Base-by-base conservation (phyloP, 768 basidiomycete species). In the Omphalotus guepiniiformis region DNA sequence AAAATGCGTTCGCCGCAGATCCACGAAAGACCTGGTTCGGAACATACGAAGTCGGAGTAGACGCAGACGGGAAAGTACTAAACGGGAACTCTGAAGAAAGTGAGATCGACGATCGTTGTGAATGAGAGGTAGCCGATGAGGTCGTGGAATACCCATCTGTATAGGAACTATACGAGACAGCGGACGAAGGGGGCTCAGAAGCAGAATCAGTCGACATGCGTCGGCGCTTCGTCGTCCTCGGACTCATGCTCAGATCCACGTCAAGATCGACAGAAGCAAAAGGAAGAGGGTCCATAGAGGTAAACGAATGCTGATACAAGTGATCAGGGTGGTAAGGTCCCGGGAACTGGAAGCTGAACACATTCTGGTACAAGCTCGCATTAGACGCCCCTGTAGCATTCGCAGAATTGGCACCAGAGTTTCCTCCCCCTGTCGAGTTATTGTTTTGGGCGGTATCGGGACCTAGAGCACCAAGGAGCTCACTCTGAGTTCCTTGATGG, bases 251-350 rank as follows among this genome's bases (percentile, higher is more conserved):
- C 21, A 55, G n/a, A 12, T 52, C 53, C 21, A 58, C 40, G 3
- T 25, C 18, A 18, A 23, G 16, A 51, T 62, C 54, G 35, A 61
- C 72, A 22, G 63, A 63, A 12, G 75, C 64, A 55, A 78, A 83
- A 0, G 79, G 78, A 6, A 85, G 68, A 0, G 80, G 69, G 52
- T 83, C 79, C 11, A 65, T 53, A 1, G 71, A 62, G 16, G 32
- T 46, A 19, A 42, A 42, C 2, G 41, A 30, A 40, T 78, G 55
- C 56, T 83, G 80, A 35, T 72, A 65, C 11, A 87, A 63, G 47
- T 84, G 81, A 57, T 88, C 87, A 2, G 85, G 83, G 52, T 86
- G 82, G 54, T 85, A 88, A 3, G 85, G 85, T 0, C 86, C 85
- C 3, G 87, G 83, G 62, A 74, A 88, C 15, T 69, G 62, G 56